Evolutionary conservation across 129 eudicot genomes (phyloP).

Genomic region (Rutidosis leptorrhynchoides): DNA sequence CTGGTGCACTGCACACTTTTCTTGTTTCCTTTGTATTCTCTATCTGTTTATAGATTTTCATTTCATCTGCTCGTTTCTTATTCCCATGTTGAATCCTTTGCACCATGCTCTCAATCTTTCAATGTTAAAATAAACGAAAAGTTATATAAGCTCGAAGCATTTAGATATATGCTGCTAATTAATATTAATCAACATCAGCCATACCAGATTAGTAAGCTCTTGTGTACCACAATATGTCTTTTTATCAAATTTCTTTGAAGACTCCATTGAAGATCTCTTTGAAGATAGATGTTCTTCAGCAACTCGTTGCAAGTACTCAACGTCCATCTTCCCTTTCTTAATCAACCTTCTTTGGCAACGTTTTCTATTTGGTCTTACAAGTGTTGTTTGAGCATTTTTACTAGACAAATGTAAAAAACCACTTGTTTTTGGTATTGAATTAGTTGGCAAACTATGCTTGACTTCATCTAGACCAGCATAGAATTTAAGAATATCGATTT

Average conservation of each 20-base stretch:
- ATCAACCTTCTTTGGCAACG: conserved; percentile 11
- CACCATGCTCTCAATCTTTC: conserved; percentile 15
- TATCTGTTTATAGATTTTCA: conserved; percentile 10
- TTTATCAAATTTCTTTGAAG: not conserved
- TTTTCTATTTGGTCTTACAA: conserved; percentile 3
- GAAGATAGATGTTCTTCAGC: conserved; percentile 1
- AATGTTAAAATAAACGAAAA: not conserved
- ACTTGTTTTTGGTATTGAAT: not conserved
- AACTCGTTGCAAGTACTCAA: conserved; percentile 16
- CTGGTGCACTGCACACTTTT: conserved; percentile 5
- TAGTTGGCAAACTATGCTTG: not conserved
- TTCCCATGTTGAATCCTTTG: conserved; percentile 23
- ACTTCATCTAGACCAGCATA: not conserved
- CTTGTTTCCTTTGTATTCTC: conserved; percentile 11
- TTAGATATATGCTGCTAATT: not conserved
- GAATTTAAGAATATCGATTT: conserved; percentile 6
- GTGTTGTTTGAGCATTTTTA: conserved; percentile 11
- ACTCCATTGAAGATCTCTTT: not conserved
- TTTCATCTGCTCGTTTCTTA: conserved; percentile 10
- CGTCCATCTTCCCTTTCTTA: conserved; percentile 18
- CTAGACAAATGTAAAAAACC: not conserved
- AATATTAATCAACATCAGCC: not conserved
- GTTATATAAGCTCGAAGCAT: not conserved
- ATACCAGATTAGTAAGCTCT: conserved; percentile 19
- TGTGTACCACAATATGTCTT: conserved; percentile 12